Evolutionary conservation across 1,284 basidiomycete genomes (phyloP), one percentile per base, ranked within the genome.

Genomic region (Apiotrichum gracile): DNA sequence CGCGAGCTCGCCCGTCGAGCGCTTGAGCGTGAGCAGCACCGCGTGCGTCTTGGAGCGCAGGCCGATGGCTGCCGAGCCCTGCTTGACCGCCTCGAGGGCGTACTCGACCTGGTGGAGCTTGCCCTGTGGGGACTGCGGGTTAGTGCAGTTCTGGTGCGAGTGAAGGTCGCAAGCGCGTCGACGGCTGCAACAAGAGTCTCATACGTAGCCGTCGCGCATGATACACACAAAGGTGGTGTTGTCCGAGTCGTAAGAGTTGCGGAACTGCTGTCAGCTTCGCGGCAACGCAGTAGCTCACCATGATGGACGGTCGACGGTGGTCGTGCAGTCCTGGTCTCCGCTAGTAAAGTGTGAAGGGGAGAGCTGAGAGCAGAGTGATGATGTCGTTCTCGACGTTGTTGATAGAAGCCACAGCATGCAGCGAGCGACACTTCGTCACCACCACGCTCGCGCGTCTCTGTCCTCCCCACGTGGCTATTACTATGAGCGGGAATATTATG

Each of bases 11-110:
- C 93, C 93, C 12, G 92, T 94, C n/a, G 94, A 97, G 73, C 94
- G 84, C 92, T 96, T 98, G 58, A 98, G 78, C 9, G 94, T 93
- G 47, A 98, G 79, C 25, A 99, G 80, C 52, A 99, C 83, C 22
- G 92, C 87, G 76, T 98, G 96, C 1, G 91, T 97, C 77, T 92
- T 91, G 54, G 89, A 93, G 62, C 93, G 84, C 66, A 99, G 76
- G 39, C 96, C 96, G 46, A 99, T 93, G 29, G 92, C 94, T 22
- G 96, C 96, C 57, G 92, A 97, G 59, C 96, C 96, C 74, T 98
- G 96, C 82, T 98, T 99, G 64, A 99, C 94, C 60, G 96, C 96
- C 77, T 99, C 96, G 54, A 97, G 84, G 5, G 96, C 93, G 82
- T 98, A 99, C 78, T 98, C 96, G 68, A 99, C 96, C 77, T 99